A percentile compares a stretch with the other conserved stretches of the same genome.
Conservation (phyloP, 2,329 filamentous ascomycete genomes). For the Botrytis squamosa region DNA sequence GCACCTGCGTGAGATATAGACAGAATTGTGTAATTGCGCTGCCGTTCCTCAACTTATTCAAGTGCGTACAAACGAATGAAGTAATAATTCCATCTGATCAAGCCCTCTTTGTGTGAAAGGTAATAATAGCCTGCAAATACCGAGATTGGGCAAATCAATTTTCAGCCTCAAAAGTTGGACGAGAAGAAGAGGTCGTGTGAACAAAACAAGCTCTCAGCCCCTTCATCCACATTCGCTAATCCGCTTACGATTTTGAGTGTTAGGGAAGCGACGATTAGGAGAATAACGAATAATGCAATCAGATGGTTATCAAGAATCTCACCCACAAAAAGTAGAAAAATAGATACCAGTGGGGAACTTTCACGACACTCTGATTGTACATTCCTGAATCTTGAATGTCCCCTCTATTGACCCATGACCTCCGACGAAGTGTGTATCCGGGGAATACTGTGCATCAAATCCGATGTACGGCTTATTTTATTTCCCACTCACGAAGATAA, state of each 20-base stretch:
- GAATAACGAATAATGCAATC: background rate
- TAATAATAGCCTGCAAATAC: background rate
- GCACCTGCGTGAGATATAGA: background rate
- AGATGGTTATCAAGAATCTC: background rate
- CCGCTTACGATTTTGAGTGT: background rate
- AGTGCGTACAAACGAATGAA: background rate
- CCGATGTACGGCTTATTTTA: background rate
- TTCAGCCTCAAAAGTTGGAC: conserved; percentile 3
- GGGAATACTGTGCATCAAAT: conserved; percentile 1
- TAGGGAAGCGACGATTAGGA: background rate
- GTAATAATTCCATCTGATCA: background rate
- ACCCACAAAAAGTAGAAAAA: background rate
- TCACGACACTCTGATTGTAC: background rate
- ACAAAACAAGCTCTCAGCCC: conserved; percentile 2
- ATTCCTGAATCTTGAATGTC: background rate
- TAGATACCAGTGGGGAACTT: background rate
- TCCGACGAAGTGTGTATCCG: background rate
- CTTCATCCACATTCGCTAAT: conserved; percentile 12
- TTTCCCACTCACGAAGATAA: background rate
- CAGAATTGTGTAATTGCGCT: background rate
- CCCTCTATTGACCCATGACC: background rate
- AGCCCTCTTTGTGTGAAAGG: background rate
- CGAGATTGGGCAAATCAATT: background rate
- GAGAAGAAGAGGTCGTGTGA: conserved; percentile 3
- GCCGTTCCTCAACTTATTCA: background rate